A percentile compares a stretch with the other conserved stretches of the same genome.
Conservation (phyloP, 129 eudicot genomes). For the Artemisia tridentata region DNA sequence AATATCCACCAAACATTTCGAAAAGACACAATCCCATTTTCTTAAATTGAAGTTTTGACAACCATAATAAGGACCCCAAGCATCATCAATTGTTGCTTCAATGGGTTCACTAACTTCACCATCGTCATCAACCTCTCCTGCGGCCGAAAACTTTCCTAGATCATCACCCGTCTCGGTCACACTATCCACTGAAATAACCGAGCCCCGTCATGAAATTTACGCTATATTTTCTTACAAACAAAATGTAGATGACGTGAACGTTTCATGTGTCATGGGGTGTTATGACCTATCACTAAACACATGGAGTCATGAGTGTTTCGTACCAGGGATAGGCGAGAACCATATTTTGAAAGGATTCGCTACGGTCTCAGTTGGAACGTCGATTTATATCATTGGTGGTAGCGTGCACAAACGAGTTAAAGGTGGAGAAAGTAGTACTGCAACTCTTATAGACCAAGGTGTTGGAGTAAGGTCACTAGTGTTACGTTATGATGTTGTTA, state of each 20-base stretch:
- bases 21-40: constrained; percentile 13
- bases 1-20: constrained; percentile 17
- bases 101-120: constrained; percentile 43
- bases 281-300: constrained; percentile 36
- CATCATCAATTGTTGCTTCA: constrained; percentile 36
- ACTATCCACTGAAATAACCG: constrained; percentile 24
- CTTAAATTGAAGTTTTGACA: constrained; percentile 27
- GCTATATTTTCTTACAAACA: constrained; percentile 34
- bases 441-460: constrained; percentile 3
- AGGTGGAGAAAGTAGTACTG: neutral
- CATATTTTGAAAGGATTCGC: constrained; percentile 45
- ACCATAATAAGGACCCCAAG: constrained; percentile 17
- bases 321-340: constrained; percentile 36
- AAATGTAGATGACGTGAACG: constrained; percentile 10
- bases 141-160: constrained; percentile 16
- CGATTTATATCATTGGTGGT: constrained; percentile 57
- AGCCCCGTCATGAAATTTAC: constrained; percentile 24
- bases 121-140: constrained; percentile 28
- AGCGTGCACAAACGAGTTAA: constrained; percentile 25
- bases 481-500: constrained; percentile 33
- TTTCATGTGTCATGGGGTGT: constrained; percentile 36
- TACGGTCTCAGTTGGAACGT: constrained; percentile 39
- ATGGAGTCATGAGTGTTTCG: constrained; percentile 37
- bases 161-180: constrained; percentile 12
- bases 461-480: constrained; percentile 39